These are phyloP conservation scores for Blumeria graminis DNA, from an alignment of 2,329 filamentous ascomycete genomes.

Conservation along the genomic window DNA sequence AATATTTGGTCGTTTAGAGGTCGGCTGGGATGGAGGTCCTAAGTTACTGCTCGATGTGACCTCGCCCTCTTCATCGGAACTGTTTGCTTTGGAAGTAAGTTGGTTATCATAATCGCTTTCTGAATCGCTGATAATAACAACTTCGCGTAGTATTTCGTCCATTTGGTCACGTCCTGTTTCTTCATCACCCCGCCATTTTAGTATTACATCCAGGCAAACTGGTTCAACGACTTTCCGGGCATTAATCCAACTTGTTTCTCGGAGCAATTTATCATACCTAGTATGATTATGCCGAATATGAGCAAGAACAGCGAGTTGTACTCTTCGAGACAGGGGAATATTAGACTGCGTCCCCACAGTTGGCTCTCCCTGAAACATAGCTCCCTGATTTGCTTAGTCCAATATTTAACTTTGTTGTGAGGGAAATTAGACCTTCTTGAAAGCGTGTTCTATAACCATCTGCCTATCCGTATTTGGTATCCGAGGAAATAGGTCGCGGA, in stretches of 20 bases:
- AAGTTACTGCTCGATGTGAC: constrained; percentile 7
- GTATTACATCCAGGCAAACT: constrained; percentile 36
- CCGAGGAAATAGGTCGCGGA: constrained; percentile 38
- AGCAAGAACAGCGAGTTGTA: constrained; percentile 39
- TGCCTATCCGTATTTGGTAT: constrained; percentile 40
- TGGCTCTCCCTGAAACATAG: constrained; percentile 25
- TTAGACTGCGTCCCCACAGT: constrained; percentile 32
- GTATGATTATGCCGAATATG: constrained; percentile 45
- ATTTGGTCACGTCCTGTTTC: constrained; percentile 43
- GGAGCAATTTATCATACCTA: constrained; percentile 35
- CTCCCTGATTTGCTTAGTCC: constrained; percentile 19
- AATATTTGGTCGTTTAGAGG: constrained; percentile 5
- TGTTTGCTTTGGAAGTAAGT: background rate
- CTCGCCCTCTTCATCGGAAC: constrained; percentile 10
- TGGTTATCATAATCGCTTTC: constrained; percentile 6
- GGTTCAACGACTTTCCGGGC: constrained; percentile 36
- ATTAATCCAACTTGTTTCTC: constrained; percentile 31
- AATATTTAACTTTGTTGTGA: background rate
- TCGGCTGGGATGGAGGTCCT: constrained; percentile 4
- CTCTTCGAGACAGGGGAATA: constrained; percentile 33
- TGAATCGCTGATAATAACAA: constrained; percentile 31
- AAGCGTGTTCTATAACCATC: constrained; percentile 36
- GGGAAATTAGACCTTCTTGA: constrained; percentile 28
- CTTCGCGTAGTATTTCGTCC: constrained; percentile 40
- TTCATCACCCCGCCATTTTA: constrained; percentile 50